Base-by-base conservation (phyloP, 139 green algal species). In the Tetradesmus lagerheimii region DNA sequence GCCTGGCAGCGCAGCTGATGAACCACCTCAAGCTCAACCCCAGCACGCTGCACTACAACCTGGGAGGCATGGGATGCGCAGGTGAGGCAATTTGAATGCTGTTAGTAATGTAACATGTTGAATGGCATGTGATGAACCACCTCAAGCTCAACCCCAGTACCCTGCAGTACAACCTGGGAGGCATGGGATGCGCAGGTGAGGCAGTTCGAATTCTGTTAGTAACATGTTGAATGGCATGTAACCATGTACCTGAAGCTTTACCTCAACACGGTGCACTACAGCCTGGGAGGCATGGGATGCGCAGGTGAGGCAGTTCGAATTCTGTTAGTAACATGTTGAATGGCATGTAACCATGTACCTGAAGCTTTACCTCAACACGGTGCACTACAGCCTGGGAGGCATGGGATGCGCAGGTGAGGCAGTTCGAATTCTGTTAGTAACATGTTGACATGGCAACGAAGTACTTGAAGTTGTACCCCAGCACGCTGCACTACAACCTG, bases 1-100 rank as follows among this genome's bases (percentile, higher is more conserved):
- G 95, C 20, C 93, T 99, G 50, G 94, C 94, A 12, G 96, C 98
- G 34, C 99, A 99, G 96, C 95, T 99, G 50, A 96, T 99, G 89
- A 91, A 91, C 80, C 88, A 88, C 66, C 81, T 91, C 39, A 91
- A 91, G 92, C 98, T 99, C 96, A 93, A 95, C 57, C 95, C 89
- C 82, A 97, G 97, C 93, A 94, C 98, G n/a, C 92, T 97, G 14
- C 95, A 94, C 1, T 99, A 99, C 96, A 99, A 99, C 93, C 95
- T 99, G 37, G 89, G 87, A 38, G 98, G 98, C 90, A 99, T 99
- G 98, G 98, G 98, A 71, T 91, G 88, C 66, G 87, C 88, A 77
- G 87, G 87, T 91, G 37, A 50, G 80, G 2, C 15, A 25, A 43
- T 6, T 6, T 25, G 53, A 25, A 5, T 0, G 6, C 53, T 66